Conservation (phyloP, 257 asterid species). For the Misopates orontium region DNA sequence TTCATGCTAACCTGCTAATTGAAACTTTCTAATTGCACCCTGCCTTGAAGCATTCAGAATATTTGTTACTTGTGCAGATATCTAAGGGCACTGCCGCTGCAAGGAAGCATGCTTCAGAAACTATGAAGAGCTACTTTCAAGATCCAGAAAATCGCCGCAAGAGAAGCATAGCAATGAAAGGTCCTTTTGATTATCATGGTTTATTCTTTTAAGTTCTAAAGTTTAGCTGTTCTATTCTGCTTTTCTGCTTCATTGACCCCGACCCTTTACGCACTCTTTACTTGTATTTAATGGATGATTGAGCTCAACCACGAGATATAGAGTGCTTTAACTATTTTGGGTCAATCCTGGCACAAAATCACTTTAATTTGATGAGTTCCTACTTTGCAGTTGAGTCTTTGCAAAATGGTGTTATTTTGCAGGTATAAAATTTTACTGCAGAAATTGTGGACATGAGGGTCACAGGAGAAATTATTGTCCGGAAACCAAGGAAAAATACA, state of each 20-base stretch:
- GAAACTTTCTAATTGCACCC: no score
- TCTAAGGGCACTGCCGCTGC: constrained; percentile 79
- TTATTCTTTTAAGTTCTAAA: background rate
- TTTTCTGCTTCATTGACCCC: background rate
- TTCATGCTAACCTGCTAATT: no score
- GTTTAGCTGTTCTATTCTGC: background rate
- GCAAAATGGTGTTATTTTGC: background rate
- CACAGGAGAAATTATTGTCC: constrained; percentile 88
- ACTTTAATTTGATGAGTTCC: no score
- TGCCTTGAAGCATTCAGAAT: background rate
- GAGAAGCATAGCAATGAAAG: constrained; percentile 90
- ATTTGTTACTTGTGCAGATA: constrained; percentile 45
- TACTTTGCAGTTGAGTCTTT: background rate
- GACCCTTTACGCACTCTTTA: background rate
- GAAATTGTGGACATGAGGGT: constrained; percentile 78
- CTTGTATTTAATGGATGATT: background rate
- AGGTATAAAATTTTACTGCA: constrained; percentile 76
- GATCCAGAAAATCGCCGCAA: constrained; percentile 85
- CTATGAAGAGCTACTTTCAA: constrained; percentile 76
- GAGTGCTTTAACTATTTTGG: no score
- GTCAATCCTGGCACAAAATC: no score
- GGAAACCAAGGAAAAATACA: constrained; percentile 37
- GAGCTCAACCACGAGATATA: background rate
- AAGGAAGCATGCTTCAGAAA: constrained; percentile 80
- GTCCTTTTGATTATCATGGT: constrained; percentile 31